Percentiles rank a stretch among this genome's conserved stretches.
phyloP scores from a whole-genome alignment of 176 grass and related monocot genomes.

The Musa itinerans region DNA sequence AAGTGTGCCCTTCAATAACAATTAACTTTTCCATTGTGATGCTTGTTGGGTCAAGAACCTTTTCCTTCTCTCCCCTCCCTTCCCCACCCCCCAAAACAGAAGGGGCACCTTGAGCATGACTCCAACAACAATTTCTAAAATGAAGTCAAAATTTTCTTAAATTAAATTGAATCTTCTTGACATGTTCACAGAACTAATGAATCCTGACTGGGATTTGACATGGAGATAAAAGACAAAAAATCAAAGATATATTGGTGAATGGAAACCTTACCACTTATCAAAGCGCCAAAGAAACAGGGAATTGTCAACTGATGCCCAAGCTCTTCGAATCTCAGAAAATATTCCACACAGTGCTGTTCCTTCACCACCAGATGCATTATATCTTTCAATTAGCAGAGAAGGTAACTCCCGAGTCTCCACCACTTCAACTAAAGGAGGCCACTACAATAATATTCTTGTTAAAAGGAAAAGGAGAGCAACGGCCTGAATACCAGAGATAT shows the following conservation, averaged over 20 bases:
- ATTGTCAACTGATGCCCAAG: conserved; percentile 97
- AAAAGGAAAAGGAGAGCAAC: not conserved
- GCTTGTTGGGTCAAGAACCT: no score
- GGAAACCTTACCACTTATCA: conserved; percentile 66
- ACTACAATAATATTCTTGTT: conserved; percentile 34
- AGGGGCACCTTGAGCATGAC: no score
- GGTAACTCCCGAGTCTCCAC: conserved; percentile 72
- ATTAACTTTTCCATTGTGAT: no score
- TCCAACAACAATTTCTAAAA: no score
- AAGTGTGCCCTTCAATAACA: no score
- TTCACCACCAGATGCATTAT: conserved; percentile 77
- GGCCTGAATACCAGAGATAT: not conserved
- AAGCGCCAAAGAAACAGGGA: conserved; percentile 87
- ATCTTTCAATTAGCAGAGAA: conserved; percentile 80
- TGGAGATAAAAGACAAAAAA: conserved; percentile 11
- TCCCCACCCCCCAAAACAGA: no score
- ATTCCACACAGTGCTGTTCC: conserved; percentile 93
- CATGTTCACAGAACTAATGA: not conserved
- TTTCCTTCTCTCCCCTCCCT: no score
- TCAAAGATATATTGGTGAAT: not conserved
- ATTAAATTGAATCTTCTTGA: no score
- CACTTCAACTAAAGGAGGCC: conserved; percentile 93
- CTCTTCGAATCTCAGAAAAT: conserved; percentile 72
- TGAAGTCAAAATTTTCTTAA: no score
- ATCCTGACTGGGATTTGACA: not conserved